Evolutionary conservation across 306 rosid species (phyloP), one percentile per base, ranked within the genome.

Genomic region (Gastrolobium villosum): DNA sequence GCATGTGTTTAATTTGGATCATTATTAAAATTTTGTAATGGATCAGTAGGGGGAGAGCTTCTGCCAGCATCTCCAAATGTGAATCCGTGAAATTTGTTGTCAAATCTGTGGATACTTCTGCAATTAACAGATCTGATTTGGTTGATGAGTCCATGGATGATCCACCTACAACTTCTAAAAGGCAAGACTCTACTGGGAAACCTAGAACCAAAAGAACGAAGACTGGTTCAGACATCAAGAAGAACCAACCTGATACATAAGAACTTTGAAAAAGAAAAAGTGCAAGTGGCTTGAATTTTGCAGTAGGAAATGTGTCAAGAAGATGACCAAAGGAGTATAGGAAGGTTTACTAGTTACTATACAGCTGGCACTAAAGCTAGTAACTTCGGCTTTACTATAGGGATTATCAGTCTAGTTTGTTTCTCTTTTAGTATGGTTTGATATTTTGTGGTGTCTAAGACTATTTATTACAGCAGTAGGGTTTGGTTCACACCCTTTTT

Each of bases 351-450:
- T 49, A 5, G 60, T 13, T 31, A 61, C 26, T 20, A 20, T 20
- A 20, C 1, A 20, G 26, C 26, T 20, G 26, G 26, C 26, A 20
- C 26, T 20, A 43, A 52, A 61, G 55, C 53, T 65, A 15, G 26
- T 62, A 79, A 41, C 66, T 82, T 75, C 83, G 60, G 41, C 46
- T 87, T 73, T 40, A 70, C 62, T 64, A 34, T 43, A 45, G 39
- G 26, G 61, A 56, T 76, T 28, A 34, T 86, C 30, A 31, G 53
- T 73, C 72, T 55, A 44, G 71, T 72, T 60, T 72, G 37, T 76
- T 20, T 20, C 26, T 20, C 26, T 20, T 35, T 59, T 69, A 57
- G 53, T 52, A 44, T 45, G 15, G 61, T 45, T 68, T 57, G 76
- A 68, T 26, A 68, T 68, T 26, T 75, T 63, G 6, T 62, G 48